Conservation (phyloP, 768 basidiomycete genomes). For the Gloeophyllum trabeum region DNA sequence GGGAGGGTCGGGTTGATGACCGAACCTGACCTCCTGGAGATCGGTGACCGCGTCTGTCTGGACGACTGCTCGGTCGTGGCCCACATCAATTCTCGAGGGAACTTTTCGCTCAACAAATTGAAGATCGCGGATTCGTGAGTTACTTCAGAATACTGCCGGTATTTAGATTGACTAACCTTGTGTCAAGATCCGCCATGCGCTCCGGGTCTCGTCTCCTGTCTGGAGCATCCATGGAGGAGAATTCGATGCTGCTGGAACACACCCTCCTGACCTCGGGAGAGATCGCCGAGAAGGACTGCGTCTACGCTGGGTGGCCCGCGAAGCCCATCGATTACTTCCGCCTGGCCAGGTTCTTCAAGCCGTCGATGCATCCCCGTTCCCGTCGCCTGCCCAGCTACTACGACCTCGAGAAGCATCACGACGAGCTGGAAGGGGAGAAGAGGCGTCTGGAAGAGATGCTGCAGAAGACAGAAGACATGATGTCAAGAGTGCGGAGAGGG, state of each 20-base stretch:
- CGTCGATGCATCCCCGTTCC: background rate
- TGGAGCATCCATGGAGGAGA: conserved; percentile 38
- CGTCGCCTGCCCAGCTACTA: background rate
- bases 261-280: conserved; percentile 35
- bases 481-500: too few species aligned
- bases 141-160: background rate
- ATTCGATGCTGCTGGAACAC: conserved; percentile 36
- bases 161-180: conserved; percentile 1
- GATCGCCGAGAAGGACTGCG: conserved; percentile 25
- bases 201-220: conserved; percentile 34
- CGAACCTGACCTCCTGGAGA: conserved; percentile 34
- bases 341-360: background rate
- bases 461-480: background rate
- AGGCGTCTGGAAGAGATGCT: background rate
- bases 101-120: conserved; percentile 30
- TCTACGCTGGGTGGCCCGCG: conserved; percentile 35
- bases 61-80: conserved; percentile 37
- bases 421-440: background rate
- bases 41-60: conserved; percentile 31
- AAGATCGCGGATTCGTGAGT: conserved; percentile 26
- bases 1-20: conserved; percentile 32
- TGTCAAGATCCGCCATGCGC: conserved; percentile 27
- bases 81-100: conserved; percentile 35
- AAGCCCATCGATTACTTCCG: conserved; percentile 12
- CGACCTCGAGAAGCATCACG: background rate